phyloP scores from a whole-genome alignment of 768 basidiomycete species.

The Podaxis pistillaris region DNA sequence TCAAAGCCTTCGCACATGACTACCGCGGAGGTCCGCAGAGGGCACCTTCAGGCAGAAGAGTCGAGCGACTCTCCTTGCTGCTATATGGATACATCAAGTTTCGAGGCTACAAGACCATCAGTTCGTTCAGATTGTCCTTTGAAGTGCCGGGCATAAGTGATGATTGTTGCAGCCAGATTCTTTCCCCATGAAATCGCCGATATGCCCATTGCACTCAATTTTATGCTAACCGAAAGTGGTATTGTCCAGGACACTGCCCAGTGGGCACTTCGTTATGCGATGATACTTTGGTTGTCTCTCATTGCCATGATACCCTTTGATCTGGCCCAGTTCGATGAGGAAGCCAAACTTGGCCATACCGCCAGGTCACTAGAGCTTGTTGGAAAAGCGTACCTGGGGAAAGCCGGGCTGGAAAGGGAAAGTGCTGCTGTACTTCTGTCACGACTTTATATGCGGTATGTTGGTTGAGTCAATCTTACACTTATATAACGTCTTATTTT shows the following conservation, averaged over 20 bases:
- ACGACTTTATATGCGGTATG: conserved; percentile 76
- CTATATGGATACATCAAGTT: conserved; percentile 85
- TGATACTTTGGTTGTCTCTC: conserved; percentile 91
- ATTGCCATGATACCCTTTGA: conserved; percentile 94
- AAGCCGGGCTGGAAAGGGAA: conserved; percentile 83
- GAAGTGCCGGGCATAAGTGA: conserved; percentile 1
- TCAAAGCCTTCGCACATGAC: conserved; percentile 54
- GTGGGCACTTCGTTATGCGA: conserved; percentile 83
- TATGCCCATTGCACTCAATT: conserved; percentile 70
- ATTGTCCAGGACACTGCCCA: conserved; percentile 40
- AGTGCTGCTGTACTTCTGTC: conserved; percentile 81
- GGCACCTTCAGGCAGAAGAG: conserved; percentile 34
- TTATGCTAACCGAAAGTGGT: conserved; percentile 49
- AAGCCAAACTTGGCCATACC: conserved; percentile 48
- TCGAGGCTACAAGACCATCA: conserved; percentile 87
- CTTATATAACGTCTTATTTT: not conserved
- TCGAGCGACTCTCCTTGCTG: conserved; percentile 54
- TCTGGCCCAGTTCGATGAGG: conserved; percentile 79
- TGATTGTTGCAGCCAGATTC: conserved; percentile 64
- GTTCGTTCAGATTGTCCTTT: conserved; percentile 38
- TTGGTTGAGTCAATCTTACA: conserved; percentile 1
- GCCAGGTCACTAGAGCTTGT: conserved; percentile 54
- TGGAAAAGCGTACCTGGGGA: conserved; percentile 55
- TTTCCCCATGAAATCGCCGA: conserved; percentile 92
- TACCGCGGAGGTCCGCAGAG: conserved; percentile 31